phyloP scores from a whole-genome alignment of 2,329 filamentous ascomycete species.

The Claviceps lovelessii region DNA sequence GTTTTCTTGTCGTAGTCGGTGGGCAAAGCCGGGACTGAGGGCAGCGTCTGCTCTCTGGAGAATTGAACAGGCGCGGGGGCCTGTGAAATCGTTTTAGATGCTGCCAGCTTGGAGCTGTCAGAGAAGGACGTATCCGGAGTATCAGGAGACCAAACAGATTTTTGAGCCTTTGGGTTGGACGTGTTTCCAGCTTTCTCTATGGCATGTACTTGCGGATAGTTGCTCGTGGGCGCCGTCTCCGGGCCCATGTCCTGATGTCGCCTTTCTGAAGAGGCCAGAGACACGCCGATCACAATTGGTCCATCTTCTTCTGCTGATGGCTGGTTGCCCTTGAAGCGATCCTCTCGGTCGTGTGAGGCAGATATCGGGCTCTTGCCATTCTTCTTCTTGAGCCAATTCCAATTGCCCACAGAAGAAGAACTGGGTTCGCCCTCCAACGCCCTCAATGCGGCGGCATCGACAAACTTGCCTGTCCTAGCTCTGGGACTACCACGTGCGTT shows the following conservation, averaged over 20 bases:
- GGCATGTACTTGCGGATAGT: constrained; percentile 8
- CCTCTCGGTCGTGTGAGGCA: constrained; percentile 14
- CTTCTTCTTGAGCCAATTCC: constrained; percentile 39
- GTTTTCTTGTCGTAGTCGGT: constrained; percentile 22
- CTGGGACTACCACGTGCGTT: constrained; percentile 17
- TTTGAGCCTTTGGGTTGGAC: constrained; percentile 7
- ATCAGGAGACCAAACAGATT: constrained; percentile 47
- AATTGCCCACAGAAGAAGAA: constrained; percentile 40
- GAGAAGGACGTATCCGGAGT: constrained; percentile 37
- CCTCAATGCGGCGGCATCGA: constrained; percentile 43
- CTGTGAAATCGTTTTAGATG: constrained; percentile 50
- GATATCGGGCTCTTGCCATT: constrained; percentile 16
- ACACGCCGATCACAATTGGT: constrained; percentile 61
- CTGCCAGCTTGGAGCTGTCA: constrained; percentile 26
- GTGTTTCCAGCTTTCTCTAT: neutral
- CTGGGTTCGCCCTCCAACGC: constrained; percentile 43
- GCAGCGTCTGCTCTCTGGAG: constrained; percentile 31
- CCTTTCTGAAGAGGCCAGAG: constrained; percentile 36
- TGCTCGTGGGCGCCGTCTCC: constrained; percentile 31
- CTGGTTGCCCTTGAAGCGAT: constrained; percentile 23
- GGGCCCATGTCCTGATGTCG: constrained; percentile 27
- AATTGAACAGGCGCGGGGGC: constrained; percentile 24
- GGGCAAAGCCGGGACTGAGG: constrained; percentile 49
- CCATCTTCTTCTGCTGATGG: constrained; percentile 53
- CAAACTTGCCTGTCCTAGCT: constrained; percentile 31